These are phyloP conservation scores for Myxozyma lipomycoides DNA, from an alignment of 805 yeast species.

Conservation along the genomic window DNA sequence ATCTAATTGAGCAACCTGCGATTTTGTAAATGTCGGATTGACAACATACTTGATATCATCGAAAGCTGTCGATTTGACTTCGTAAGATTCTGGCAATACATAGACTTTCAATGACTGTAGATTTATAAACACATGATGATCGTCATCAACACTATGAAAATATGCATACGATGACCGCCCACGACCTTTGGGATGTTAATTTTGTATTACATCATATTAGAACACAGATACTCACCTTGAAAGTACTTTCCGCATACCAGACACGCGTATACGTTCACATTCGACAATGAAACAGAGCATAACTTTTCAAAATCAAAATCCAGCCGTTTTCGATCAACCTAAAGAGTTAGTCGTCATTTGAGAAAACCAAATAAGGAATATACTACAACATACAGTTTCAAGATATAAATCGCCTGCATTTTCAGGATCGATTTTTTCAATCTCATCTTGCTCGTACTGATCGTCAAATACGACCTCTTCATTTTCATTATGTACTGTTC, in stretches of 20 bases:
- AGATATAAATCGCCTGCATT: conserved; percentile 21
- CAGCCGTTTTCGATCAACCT: conserved; percentile 33
- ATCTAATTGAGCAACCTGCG: conserved; percentile 40
- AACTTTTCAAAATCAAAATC: conserved; percentile 70
- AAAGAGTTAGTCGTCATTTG: background rate
- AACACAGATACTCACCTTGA: conserved; percentile 35
- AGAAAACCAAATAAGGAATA: background rate
- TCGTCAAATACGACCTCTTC: conserved; percentile 12
- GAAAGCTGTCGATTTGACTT: conserved; percentile 42
- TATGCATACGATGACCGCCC: conserved; percentile 62
- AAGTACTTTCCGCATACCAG: conserved; percentile 68
- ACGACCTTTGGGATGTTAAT: conserved; percentile 44
- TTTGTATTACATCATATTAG: no score
- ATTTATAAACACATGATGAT: conserved; percentile 62
- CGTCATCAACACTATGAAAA: conserved; percentile 57
- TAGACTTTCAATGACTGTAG: conserved; percentile 49
- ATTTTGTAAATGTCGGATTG: conserved; percentile 47
- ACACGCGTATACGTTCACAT: conserved; percentile 65
- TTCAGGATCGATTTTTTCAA: background rate
- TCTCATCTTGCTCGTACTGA: background rate
- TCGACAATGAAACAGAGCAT: conserved; percentile 61
- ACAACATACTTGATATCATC: conserved; percentile 52
- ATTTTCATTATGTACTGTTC: conserved; percentile 5
- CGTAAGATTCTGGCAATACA: conserved; percentile 60
- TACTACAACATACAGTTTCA: conserved; percentile 22